Evolutionary conservation across 1,139 yeast genomes (phyloP).

Genomic region (Yamadazyma blattariae): DNA sequence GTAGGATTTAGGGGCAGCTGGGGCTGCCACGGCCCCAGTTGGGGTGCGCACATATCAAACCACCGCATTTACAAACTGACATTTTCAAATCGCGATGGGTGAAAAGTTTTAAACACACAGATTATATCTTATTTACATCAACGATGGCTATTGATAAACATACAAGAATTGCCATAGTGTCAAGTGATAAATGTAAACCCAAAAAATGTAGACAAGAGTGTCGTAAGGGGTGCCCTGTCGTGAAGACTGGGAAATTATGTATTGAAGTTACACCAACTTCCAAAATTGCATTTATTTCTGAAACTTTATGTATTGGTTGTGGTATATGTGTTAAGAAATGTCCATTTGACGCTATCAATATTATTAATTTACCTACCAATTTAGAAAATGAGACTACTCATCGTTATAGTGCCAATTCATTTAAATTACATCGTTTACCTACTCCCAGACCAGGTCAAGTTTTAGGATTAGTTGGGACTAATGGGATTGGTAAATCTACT

Average conservation of each 20-base stretch:
- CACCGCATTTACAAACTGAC: background rate
- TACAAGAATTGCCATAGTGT: constrained; percentile 92
- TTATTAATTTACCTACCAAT: constrained; percentile 94
- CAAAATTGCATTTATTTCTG: constrained; percentile 95
- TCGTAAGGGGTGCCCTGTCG: constrained; percentile 95
- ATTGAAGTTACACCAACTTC: constrained; percentile 90
- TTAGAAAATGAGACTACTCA: constrained; percentile 90
- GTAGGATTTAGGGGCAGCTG: too few relatives aligned
- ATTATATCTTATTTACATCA: too few relatives aligned
- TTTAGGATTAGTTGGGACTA: constrained; percentile 94
- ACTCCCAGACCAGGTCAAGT: constrained; percentile 99
- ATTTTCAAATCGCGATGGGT: constrained; percentile 3
- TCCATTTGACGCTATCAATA: constrained; percentile 94
- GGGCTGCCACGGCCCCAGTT: too few relatives aligned
- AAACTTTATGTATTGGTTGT: constrained; percentile 94
- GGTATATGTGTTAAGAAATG: constrained; percentile 99
- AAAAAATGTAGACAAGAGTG: constrained; percentile 98
- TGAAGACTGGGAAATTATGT: constrained; percentile 94
- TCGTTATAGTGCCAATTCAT: constrained; percentile 95
- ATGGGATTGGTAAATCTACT: constrained; percentile 99
- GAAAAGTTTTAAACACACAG: constrained; percentile 4
- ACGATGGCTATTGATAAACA: constrained; percentile 39
- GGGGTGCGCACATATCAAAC: too few relatives aligned
- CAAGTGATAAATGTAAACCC: constrained; percentile 92
- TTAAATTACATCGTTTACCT: constrained; percentile 94